Base-by-base conservation (phyloP, 768 basidiomycete genomes). In the Boletales sp. region DNA sequence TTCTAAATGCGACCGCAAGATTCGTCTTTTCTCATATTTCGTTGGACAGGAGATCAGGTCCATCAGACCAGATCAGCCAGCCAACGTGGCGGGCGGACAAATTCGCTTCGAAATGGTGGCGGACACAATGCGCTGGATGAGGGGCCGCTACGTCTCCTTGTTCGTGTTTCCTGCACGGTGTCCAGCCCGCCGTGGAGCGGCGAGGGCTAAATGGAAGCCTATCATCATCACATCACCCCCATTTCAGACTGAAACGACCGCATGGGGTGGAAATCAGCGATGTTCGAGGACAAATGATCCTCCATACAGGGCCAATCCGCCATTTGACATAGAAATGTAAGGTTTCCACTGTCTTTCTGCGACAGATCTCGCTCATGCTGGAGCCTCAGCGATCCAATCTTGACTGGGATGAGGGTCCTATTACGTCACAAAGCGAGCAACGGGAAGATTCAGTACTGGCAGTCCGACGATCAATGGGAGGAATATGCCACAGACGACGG, bases 401-500 rank as follows among this genome's bases (percentile, higher is more conserved):
- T 36, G 44, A 45, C 36, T 34, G 49, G 43, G 51, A 47, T 35
- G n/a, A n/a, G n/a, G 47, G 58, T 56, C 54, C 55, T 43, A 53
- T 60, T 59, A 55, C 61, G 55, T 63, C 62, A 63, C 50, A 31
- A 47, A 13, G 49, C 42, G 55, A 55, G 48, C 50, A 55, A 50
- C 34, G 38, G 49, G 40, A 44, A 53, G 37, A 34, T 18, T 47
- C 32, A 44, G 40, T 24, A 5, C 24, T 24, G 24, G 24, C 35
- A 51, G 44, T 50, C 57, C 48, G 37, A 55, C 41, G 54, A 62
- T 62, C 60, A 50, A 52, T 40, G 42, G 45, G 38, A 65, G 51
- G 38, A 52, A 50, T 45, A 57, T 44, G 52, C 37, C 57, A 57
- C 62, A 64, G 51, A 56, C 43, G 40, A 43, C 45, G 50, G 54